Evolutionary conservation across 805 yeast species (phyloP).

Genomic region (Barnettozyma populi): DNA sequence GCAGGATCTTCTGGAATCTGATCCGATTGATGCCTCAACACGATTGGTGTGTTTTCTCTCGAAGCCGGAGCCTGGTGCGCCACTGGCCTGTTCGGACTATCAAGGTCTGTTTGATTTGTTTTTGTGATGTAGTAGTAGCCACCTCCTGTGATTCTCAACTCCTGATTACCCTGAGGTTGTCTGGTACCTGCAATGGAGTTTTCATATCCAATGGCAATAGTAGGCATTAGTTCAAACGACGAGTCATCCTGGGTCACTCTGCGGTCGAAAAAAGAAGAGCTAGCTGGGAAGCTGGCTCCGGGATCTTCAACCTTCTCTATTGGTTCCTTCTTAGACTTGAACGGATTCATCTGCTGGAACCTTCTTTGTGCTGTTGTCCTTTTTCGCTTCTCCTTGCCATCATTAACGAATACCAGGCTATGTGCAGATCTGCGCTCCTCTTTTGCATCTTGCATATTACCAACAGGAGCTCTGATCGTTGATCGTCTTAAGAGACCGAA

Average conservation of each 20-base stretch:
- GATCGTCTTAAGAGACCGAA: not conserved
- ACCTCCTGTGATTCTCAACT: not conserved
- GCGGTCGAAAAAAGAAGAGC: too few species aligned
- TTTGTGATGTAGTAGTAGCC: not conserved
- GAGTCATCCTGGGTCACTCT: not conserved
- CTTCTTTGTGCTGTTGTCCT: not conserved
- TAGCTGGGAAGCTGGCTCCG: too few species aligned
- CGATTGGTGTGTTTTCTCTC: not conserved
- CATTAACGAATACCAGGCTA: not conserved
- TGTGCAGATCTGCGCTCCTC: not conserved
- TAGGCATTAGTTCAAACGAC: not conserved
- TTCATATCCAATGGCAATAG: not conserved
- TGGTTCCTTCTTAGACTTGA: not conserved
- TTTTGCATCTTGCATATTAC: not conserved
- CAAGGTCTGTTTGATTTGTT: not conserved
- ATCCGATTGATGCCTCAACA: not conserved
- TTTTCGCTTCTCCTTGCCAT: not conserved
- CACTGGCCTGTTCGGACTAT: not conserved
- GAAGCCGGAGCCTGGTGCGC: not conserved
- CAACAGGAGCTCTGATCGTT: not conserved
- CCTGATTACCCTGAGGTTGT: not conserved
- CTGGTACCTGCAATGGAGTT: not conserved
- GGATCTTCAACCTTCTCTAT: not conserved
- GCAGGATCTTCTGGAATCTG: not conserved
- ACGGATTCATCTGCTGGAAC: not conserved